Percentiles rank a stretch among this genome's conserved stretches.
Evolutionary conservation across 176 grass and related monocot species (phyloP).

Genomic region (Oryza glumipatula): DNA sequence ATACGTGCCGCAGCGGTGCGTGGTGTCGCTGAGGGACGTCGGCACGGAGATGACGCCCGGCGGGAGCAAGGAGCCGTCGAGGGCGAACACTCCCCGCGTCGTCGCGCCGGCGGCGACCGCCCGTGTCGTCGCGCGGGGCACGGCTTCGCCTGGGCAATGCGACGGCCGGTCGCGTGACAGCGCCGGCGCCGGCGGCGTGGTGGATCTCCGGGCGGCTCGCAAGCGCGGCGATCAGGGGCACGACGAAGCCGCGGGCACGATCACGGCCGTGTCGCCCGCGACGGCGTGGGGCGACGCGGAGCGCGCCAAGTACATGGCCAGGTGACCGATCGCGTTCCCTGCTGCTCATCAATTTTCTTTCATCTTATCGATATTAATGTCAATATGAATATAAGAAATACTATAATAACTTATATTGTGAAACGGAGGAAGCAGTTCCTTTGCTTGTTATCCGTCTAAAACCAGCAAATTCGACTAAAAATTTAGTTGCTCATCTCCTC

Average conservation of each 20-base stretch:
- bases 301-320: conserved; percentile 79
- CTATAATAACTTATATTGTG: no score
- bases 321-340: conserved; percentile 35
- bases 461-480: not conserved
- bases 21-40: conserved; percentile 63
- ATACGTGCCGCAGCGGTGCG: conserved; percentile 23
- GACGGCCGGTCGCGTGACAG: not conserved
- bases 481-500: not conserved
- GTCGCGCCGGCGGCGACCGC: not conserved
- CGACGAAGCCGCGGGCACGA: not conserved
- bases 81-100: conserved; percentile 63
- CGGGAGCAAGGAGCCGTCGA: conserved; percentile 84
- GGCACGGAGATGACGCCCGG: conserved; percentile 90
- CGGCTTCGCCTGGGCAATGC: not conserved
- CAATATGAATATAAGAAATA: no score
- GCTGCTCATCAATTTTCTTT: no score
- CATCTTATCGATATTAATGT: not conserved
- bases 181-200: not conserved
- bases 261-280: conserved; percentile 55
- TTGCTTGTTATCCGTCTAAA: not conserved
- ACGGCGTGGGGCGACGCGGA: conserved; percentile 82
- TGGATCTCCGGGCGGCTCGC: not conserved
- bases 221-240: not conserved
- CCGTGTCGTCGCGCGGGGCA: not conserved
- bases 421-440: not conserved